These are phyloP conservation scores for Phytophthora meadii DNA, from an alignment of 352 stramenopile genomes.

Conservation along the genomic window DNA sequence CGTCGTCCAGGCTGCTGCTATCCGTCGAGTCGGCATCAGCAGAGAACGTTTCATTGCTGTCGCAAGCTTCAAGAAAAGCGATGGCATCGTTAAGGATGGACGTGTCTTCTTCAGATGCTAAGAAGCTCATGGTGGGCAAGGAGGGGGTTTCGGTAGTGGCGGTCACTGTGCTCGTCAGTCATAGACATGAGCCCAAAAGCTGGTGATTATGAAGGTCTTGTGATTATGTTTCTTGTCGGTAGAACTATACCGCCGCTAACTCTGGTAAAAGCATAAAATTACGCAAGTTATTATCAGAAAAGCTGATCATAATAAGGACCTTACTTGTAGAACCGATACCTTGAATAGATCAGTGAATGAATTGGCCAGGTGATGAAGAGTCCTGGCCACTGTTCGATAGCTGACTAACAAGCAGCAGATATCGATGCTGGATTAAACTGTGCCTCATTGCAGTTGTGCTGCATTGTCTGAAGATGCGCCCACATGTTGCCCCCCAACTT, in stretches of 20 bases:
- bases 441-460: slow-evolving; percentile 8
- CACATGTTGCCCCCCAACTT: slow-evolving; percentile 19
- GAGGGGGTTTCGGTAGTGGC: not conserved
- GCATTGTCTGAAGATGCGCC: slow-evolving; percentile 8
- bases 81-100: slow-evolving; percentile 31
- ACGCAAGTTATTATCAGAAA: no score
- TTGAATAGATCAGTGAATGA: no score
- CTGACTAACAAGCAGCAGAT: not conserved
- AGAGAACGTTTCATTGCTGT: not conserved
- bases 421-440: slow-evolving; percentile 1
- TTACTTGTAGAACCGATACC: no score
- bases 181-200: not conserved
- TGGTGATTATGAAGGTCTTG: slow-evolving; percentile 7
- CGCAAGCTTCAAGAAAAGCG: slow-evolving; percentile 34
- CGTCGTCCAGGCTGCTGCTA: slow-evolving; percentile 6
- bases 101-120: slow-evolving; percentile 22
- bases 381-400: not conserved
- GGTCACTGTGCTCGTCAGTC: not conserved
- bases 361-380: no score
- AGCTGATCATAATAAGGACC: no score
- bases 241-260: no score
- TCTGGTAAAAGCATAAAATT: no score
- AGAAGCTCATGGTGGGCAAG: slow-evolving; percentile 28
- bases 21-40: slow-evolving; percentile 12
- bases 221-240: not conserved